Evolutionary conservation across 345 rosid species (phyloP).

Genomic region (Boechera stricta): DNA sequence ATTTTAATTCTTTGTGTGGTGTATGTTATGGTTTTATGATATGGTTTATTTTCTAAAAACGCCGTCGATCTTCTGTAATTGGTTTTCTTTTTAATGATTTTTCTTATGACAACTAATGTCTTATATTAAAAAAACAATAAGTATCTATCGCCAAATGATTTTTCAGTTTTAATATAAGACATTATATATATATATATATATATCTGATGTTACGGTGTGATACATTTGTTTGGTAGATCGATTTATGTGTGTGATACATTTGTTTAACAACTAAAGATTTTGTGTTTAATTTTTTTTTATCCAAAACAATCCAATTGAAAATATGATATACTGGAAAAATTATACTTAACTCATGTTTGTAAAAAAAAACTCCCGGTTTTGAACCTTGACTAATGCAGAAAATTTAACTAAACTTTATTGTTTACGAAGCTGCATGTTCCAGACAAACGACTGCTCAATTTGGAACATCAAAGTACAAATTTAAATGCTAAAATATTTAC

Average conservation of each 20-base stretch:
- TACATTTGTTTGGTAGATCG: constrained; percentile 3
- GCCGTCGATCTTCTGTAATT: background rate
- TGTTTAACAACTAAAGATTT: constrained; percentile 10
- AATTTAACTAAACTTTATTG: constrained; percentile 16
- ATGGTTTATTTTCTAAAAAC: background rate
- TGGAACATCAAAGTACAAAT: constrained; percentile 47
- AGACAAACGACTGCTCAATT: constrained; percentile 43
- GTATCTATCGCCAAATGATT: background rate
- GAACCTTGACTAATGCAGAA: constrained; percentile 17
- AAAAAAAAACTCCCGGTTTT: background rate
- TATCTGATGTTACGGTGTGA: background rate
- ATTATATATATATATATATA: no score
- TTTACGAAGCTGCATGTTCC: constrained; percentile 42
- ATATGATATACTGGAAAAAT: background rate
- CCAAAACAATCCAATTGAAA: background rate
- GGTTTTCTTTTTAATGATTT: background rate
- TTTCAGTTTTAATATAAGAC: background rate
- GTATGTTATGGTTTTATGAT: background rate
- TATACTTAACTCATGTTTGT: background rate
- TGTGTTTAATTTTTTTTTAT: background rate
- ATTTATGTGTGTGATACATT: background rate
- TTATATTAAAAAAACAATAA: background rate
- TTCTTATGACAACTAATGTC: background rate
- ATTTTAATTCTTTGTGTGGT: background rate
- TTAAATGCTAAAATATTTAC: constrained; percentile 35